These are phyloP conservation scores for Conidiobolus incongruus DNA, from an alignment of 371 early-diverging fungal genomes.

Conservation along the genomic window DNA sequence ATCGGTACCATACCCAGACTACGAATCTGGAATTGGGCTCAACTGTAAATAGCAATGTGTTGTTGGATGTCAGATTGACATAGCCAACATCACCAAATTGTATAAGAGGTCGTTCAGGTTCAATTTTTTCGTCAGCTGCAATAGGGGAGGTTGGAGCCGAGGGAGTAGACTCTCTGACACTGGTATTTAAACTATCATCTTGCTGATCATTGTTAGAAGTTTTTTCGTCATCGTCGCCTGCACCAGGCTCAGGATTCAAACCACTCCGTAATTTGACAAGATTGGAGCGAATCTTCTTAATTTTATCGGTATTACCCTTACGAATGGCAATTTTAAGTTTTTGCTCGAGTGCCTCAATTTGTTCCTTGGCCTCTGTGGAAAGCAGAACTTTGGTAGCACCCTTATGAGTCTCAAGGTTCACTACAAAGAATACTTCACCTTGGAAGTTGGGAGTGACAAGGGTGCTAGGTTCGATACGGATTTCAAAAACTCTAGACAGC, in stretches of 20 bases:
- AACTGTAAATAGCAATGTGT: slow-evolving; percentile 51
- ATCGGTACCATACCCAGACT: slow-evolving; percentile 30
- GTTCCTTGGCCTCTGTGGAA: slow-evolving; percentile 70
- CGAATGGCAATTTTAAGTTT: slow-evolving; percentile 90
- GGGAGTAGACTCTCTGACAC: not conserved
- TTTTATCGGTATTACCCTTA: slow-evolving; percentile 77
- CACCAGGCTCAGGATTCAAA: too few species aligned
- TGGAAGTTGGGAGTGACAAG: slow-evolving; percentile 32
- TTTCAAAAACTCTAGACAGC: slow-evolving; percentile 56
- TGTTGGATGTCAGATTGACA: slow-evolving; percentile 27
- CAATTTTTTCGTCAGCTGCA: too few species aligned
- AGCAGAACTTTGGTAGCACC: slow-evolving; percentile 36
- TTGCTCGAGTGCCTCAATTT: slow-evolving; percentile 86
- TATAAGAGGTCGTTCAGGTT: too few species aligned
- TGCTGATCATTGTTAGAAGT: slow-evolving; percentile 6
- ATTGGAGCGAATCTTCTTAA: slow-evolving; percentile 59
- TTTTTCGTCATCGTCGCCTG: slow-evolving; percentile 8
- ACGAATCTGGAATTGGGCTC: slow-evolving; percentile 48
- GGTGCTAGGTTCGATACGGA: slow-evolving; percentile 50
- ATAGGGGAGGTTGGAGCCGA: not conserved
- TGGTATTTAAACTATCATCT: not conserved
- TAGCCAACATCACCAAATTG: not conserved
- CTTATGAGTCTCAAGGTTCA: slow-evolving; percentile 32
- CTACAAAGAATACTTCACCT: slow-evolving; percentile 42
- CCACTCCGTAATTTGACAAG: slow-evolving; percentile 23